Conservation (phyloP, 768 basidiomycete species). For the Imleria badia region DNA sequence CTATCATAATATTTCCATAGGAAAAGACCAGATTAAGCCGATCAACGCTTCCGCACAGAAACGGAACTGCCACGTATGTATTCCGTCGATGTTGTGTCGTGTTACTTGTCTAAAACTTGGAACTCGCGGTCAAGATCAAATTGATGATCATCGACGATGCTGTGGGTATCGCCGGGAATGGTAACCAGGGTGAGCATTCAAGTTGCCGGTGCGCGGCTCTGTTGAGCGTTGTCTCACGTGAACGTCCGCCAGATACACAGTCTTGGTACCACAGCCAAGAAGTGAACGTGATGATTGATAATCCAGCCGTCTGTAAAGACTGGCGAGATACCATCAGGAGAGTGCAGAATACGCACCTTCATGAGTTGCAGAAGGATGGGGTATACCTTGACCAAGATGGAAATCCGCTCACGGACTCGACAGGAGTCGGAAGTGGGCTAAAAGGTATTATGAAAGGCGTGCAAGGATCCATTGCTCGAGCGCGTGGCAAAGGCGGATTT, state of each 20-base stretch:
- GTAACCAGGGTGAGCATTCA: conserved; percentile 56
- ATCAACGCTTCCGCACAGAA: conserved; percentile 65
- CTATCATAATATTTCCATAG: conserved; percentile 17
- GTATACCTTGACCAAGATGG: conserved; percentile 56
- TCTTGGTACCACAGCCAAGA: conserved; percentile 75
- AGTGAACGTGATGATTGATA: conserved; percentile 64
- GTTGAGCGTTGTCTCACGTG: conserved; percentile 1
- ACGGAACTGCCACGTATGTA: conserved; percentile 63
- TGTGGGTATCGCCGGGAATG: conserved; percentile 67
- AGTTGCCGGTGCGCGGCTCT: background rate
- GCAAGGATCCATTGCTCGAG: conserved; percentile 41
- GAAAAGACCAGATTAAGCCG: conserved; percentile 64
- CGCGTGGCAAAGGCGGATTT: conserved; percentile 42
- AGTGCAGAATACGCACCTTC: conserved; percentile 57
- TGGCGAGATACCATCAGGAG: conserved; percentile 54
- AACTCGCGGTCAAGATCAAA: conserved; percentile 43
- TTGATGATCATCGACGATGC: conserved; percentile 65
- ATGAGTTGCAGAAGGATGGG: conserved; percentile 48
- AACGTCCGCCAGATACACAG: conserved; percentile 47
- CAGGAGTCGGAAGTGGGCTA: conserved; percentile 37
- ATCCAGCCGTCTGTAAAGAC: conserved; percentile 47
- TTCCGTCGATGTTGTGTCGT: background rate
- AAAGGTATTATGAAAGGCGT: conserved; percentile 44
- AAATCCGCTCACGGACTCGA: conserved; percentile 37
- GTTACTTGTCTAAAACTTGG: background rate